Percentiles rank a stretch among this genome's conserved stretches.
phyloP scores from a whole-genome alignment of 768 basidiomycete species.

The Gautieria morchelliformis region DNA sequence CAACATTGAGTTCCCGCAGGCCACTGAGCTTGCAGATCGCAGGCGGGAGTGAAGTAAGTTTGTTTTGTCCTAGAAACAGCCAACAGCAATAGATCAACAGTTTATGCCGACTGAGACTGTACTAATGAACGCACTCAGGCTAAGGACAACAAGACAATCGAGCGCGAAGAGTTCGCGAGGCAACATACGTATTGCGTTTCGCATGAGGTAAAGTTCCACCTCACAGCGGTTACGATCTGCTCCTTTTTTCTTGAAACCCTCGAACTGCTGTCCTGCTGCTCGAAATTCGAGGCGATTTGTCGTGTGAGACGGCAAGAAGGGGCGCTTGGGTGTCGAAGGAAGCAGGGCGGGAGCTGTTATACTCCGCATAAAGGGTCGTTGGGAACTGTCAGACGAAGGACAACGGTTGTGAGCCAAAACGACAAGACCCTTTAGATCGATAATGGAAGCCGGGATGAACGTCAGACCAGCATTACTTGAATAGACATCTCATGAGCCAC shows the following conservation, averaged over 20 bases:
- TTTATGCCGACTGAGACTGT: background rate
- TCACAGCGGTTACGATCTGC: conserved; percentile 25
- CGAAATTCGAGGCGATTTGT: background rate
- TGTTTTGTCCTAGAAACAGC: conserved; percentile 40
- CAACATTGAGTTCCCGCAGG: conserved; percentile 51
- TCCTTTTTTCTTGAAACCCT: conserved; percentile 19
- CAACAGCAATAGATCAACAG: background rate
- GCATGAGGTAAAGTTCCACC: conserved; percentile 46
- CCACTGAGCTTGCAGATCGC: conserved; percentile 46
- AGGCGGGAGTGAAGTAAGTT: conserved; percentile 46
- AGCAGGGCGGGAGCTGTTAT: conserved; percentile 17
- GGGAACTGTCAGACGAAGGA: conserved; percentile 9
- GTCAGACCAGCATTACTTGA: conserved; percentile 30
- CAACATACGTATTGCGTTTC: conserved; percentile 43
- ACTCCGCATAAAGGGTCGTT: conserved; percentile 5
- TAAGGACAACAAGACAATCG: conserved; percentile 49
- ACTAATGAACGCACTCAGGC: conserved; percentile 41
- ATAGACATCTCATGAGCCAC: background rate
- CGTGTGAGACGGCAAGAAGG: conserved; percentile 13
- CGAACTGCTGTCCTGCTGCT: conserved; percentile 15
- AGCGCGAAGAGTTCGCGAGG: conserved; percentile 51
- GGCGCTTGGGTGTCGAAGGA: conserved; percentile 15
- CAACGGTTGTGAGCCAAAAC: conserved; percentile 21
- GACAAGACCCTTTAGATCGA: conserved; percentile 37
- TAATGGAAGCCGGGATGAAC: conserved; percentile 37